Conservation (phyloP, 192 early-diverging fungal species). For the Geranomyces variabilis region DNA sequence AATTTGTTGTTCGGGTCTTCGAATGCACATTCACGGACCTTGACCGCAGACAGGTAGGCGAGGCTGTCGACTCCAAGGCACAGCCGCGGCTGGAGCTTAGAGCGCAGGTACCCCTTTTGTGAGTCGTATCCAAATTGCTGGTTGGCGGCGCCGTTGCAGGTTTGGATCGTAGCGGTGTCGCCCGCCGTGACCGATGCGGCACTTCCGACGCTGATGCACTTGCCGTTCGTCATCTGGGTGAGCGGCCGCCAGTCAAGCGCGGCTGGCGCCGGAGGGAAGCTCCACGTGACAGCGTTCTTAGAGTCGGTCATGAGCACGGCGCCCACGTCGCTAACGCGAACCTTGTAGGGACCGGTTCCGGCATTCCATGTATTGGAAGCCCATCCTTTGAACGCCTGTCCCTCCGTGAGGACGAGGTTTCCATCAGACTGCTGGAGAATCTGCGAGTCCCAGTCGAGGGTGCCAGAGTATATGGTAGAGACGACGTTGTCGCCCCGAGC, state of each 20-base stretch:
- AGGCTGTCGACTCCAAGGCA: background rate
- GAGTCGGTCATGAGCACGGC: background rate
- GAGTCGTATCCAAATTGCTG: background rate
- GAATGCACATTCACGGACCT: background rate
- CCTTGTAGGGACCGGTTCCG: background rate
- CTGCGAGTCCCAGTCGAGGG: background rate
- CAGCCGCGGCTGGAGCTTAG: background rate
- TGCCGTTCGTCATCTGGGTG: background rate
- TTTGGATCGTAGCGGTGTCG: background rate
- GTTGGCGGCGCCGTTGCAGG: background rate
- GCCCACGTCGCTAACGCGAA: background rate
- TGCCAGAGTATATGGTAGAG: background rate
- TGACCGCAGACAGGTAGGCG: background rate
- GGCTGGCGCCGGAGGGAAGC: background rate
- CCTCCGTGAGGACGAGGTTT: background rate
- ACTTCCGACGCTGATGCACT: background rate
- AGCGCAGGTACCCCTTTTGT: background rate
- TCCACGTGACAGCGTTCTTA: background rate
- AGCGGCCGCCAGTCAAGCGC: background rate
- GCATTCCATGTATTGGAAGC: background rate
- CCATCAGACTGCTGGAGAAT: background rate
- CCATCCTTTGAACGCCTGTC: background rate
- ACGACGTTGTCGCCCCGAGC: background rate
- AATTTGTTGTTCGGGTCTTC: background rate
- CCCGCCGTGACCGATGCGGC: background rate